Percentiles rank a stretch among this genome's conserved stretches.
Conservation (phyloP, 805 yeast genomes). For the Zygosaccharomyces lentus region DNA sequence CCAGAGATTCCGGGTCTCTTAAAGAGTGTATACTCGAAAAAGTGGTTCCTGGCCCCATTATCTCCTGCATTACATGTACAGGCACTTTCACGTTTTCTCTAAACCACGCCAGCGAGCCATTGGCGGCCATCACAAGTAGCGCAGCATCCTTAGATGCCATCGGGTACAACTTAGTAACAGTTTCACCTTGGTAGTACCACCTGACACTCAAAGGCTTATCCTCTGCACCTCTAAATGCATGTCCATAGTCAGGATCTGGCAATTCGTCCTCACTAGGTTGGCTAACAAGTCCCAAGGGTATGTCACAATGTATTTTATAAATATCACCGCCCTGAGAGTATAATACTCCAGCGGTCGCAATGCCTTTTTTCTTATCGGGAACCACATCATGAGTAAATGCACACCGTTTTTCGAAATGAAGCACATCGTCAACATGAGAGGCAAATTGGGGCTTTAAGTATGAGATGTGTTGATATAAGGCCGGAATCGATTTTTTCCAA, state of each 20-base stretch:
- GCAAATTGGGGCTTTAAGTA: conserved; percentile 38
- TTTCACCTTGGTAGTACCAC: conserved; percentile 34
- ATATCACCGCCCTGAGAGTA: conserved; percentile 34
- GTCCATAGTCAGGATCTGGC: conserved; percentile 61
- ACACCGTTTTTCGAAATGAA: conserved; percentile 24
- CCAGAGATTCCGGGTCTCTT: conserved; percentile 19
- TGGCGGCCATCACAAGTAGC: conserved; percentile 30
- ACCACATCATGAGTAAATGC: conserved; percentile 29
- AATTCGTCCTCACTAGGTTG: conserved; percentile 16
- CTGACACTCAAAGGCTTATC: conserved; percentile 18
- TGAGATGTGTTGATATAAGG: conserved; percentile 50
- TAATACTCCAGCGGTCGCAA: conserved; percentile 25
- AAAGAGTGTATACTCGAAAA: conserved; percentile 31
- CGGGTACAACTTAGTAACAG: conserved; percentile 26
- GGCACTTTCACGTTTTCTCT: conserved; percentile 31
- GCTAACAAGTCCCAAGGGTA: conserved; percentile 29
- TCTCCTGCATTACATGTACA: conserved; percentile 31
- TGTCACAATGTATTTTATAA: conserved; percentile 28
- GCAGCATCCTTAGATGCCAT: conserved; percentile 39
- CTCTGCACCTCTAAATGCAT: conserved; percentile 53
- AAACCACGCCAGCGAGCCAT: conserved; percentile 36
- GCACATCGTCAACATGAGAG: conserved; percentile 27
- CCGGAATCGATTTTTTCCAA: conserved; percentile 83
- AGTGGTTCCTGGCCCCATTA: conserved; percentile 32
- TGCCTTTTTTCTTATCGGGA: conserved; percentile 31